Evolutionary conservation across 352 stramenopile species (phyloP), one percentile per base, ranked within the genome.

Genomic region (Pythium chondricola): DNA sequence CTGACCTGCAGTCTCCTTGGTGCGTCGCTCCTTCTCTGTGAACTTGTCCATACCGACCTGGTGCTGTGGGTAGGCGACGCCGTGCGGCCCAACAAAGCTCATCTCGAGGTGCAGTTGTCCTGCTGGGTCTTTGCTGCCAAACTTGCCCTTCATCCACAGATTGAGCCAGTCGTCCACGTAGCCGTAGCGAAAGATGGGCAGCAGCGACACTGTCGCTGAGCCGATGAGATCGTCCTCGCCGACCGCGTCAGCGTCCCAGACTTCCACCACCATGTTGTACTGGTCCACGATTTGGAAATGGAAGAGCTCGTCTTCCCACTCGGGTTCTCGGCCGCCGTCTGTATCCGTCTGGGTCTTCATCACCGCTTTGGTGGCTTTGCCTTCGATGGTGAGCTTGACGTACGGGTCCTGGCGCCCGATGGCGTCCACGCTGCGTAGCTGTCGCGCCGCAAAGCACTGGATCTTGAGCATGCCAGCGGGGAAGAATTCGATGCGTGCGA

Each of bases 281-380:
- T 98, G 88, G 52, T 97, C 92, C 4, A 98, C 93, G 37, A 98
- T 66, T 29, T 95, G 72, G 48, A 98, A 90, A n/a, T 30, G 38
- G 38, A 97, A 84, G 10, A 52, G 31, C 45, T 97, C 69, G 44
- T 90, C 65, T 17, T 76, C 72, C 90, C 91, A 97, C 54, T 89
- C 61, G 16, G 83, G 86, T 18, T 91, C 82, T 11, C 67, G 69
- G 2, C 86, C 83, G 29, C 80, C 81, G 54, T 96, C 85, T 16
- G 78, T 86, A 57, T 95, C 83, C 1, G 85, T 92, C 56, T 92
- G 87, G 30, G 87, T 96, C 49, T 88, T 84, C 42, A 67, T 71
- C 14, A 84, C 52, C n/a, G 69, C 73, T 57, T 88, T 83, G n/a
- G 69, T 80, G 10, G 76, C 70, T n/a, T 70, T 70, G 7, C 78